A percentile compares a stretch with the other conserved stretches of the same genome.
phyloP scores from a whole-genome alignment of 176 grass and related monocot species.

The Oryza punctata region DNA sequence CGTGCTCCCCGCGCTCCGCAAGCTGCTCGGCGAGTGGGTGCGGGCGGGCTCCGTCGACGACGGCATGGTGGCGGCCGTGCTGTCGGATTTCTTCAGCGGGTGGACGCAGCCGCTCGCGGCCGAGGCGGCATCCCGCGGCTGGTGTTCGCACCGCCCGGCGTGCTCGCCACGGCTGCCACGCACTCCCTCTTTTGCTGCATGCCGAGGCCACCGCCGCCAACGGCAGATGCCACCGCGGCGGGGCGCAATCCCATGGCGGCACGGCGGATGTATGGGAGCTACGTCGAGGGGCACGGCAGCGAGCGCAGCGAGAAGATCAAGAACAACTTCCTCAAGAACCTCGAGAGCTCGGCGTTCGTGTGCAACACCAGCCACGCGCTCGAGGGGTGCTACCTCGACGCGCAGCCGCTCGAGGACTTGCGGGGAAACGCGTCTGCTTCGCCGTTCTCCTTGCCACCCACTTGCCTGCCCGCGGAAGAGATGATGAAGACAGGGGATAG shows the following conservation, averaged over 20 bases:
- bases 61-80: conserved; percentile 27
- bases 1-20: no score
- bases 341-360: conserved; percentile 39
- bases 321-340: conserved; percentile 51
- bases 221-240: not conserved
- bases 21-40: not conserved
- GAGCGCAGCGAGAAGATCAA: conserved; percentile 53
- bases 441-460: no score
- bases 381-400: conserved; percentile 38
- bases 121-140: conserved; percentile 36
- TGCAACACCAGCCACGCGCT: conserved; percentile 37
- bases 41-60: conserved; percentile 17
- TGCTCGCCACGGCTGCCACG: conserved; percentile 24
- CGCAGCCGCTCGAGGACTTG: conserved; percentile 44
- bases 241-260: conserved; percentile 40
- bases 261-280: conserved; percentile 42
- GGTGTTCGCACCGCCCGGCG: conserved; percentile 36
- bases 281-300: conserved; percentile 25
- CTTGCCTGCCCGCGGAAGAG: no score
- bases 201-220: conserved; percentile 9
- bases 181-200: conserved; percentile 44
- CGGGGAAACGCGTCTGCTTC: conserved; percentile 6
- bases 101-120: conserved; percentile 55
- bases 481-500: no score
- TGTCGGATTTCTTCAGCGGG: conserved; percentile 61